phyloP scores from a whole-genome alignment of 306 rosid genomes.

The Medicago truncatula region MtrunA17r5.0-ANR NC_053043.1:6212501-6213000 shows the following conservation, averaged over 20 bases:
- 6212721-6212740: constrained; percentile 44
- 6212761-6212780: constrained; percentile 8
- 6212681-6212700: constrained; percentile 9
- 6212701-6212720: constrained; percentile 39
- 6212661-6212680: constrained; percentile 17
- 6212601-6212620: constrained; percentile 15
- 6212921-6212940: not conserved
- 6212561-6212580: not conserved
- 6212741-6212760: constrained; percentile 28
- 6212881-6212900: not conserved
- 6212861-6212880: constrained; percentile 33
- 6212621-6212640: too few relatives aligned
- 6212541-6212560: not conserved
- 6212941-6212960: not conserved
- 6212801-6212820: constrained; percentile 22
- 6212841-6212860: constrained; percentile 21
- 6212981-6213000: too few relatives aligned
- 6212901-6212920: not conserved
- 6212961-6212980: too few relatives aligned
- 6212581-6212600: constrained; percentile 14
- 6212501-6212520: not conserved
- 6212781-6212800: constrained; percentile 37
- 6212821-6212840: constrained; percentile 16
- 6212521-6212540: not conserved
- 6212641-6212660: constrained; percentile 20